Percentiles rank a stretch among this genome's conserved stretches.
Conservation (phyloP, 2,329 filamentous ascomycete species). For the Mycosphaerella sp. region DNA sequence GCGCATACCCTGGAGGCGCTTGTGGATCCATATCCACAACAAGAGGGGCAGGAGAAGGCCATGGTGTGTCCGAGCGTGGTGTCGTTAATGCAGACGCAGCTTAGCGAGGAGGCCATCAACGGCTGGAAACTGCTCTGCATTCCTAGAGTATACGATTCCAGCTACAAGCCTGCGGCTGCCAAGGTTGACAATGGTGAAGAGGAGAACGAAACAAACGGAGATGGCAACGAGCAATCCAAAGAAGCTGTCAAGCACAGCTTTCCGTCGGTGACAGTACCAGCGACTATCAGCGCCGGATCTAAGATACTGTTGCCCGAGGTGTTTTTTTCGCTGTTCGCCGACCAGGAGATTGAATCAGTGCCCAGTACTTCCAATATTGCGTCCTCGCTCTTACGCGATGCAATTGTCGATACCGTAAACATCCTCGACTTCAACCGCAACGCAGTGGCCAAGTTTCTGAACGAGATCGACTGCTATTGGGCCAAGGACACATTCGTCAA, state of each 20-base stretch:
- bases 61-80: slow-evolving; percentile 65
- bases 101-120: slow-evolving; percentile 67
- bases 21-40: slow-evolving; percentile 70
- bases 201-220: slow-evolving; percentile 41
- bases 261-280: slow-evolving; percentile 68
- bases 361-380: slow-evolving; percentile 70
- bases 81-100: slow-evolving; percentile 75
- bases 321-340: slow-evolving; percentile 84
- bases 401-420: slow-evolving; percentile 87
- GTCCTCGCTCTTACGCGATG: slow-evolving; percentile 76
- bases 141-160: slow-evolving; percentile 49
- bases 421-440: slow-evolving; percentile 89
- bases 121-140: slow-evolving; percentile 68
- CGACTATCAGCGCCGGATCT: slow-evolving; percentile 66
- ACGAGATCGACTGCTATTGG: slow-evolving; percentile 94
- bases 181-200: slow-evolving; percentile 26
- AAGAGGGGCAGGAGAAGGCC: slow-evolving; percentile 57
- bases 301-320: slow-evolving; percentile 83
- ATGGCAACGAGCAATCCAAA: slow-evolving; percentile 54
- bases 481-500: slow-evolving; percentile 85
- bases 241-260: slow-evolving; percentile 61
- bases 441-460: slow-evolving; percentile 76
- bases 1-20: slow-evolving; percentile 77
- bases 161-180: slow-evolving; percentile 16
- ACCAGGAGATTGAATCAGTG: slow-evolving; percentile 79